Conservation (phyloP, 148 eudicot genomes). For the Rhododendron simsii region DNA sequence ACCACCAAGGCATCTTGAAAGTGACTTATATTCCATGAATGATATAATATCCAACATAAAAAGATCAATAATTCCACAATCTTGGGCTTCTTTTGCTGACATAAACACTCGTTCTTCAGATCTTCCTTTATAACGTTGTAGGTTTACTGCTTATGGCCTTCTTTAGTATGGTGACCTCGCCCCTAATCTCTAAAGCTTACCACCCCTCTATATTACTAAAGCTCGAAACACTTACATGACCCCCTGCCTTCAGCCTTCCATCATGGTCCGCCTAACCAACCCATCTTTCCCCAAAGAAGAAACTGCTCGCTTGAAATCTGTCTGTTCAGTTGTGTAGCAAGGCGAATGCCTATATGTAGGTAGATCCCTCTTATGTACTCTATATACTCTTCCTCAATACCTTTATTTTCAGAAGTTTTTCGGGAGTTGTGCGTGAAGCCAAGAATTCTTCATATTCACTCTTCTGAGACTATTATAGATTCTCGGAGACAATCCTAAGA, state of each 20-base stretch:
- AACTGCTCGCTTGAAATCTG: not conserved
- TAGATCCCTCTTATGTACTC: not conserved
- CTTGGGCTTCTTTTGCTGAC: not conserved
- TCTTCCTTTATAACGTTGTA: not conserved
- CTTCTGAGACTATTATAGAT: not conserved
- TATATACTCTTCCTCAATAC: not conserved
- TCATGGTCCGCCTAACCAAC: not conserved
- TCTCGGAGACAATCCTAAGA: not conserved
- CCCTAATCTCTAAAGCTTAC: not conserved
- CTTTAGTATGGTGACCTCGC: not conserved
- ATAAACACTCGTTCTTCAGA: not conserved
- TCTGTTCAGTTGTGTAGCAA: not conserved
- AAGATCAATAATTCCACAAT: not conserved
- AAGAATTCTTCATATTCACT: not conserved
- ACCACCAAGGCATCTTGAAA: too few relatives aligned
- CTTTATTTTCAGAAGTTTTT: not conserved
- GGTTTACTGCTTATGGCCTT: not conserved
- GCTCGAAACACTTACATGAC: not conserved
- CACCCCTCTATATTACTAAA: not conserved
- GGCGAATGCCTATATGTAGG: not conserved
- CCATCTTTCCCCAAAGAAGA: not conserved
- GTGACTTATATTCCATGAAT: too few relatives aligned
- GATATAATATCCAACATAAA: not conserved
- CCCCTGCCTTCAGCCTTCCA: not conserved
- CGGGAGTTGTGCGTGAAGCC: not conserved